Percentiles rank a stretch among this genome's conserved stretches.
phyloP scores from a whole-genome alignment of 345 rosid genomes.

The Turnera subulata region DNA sequence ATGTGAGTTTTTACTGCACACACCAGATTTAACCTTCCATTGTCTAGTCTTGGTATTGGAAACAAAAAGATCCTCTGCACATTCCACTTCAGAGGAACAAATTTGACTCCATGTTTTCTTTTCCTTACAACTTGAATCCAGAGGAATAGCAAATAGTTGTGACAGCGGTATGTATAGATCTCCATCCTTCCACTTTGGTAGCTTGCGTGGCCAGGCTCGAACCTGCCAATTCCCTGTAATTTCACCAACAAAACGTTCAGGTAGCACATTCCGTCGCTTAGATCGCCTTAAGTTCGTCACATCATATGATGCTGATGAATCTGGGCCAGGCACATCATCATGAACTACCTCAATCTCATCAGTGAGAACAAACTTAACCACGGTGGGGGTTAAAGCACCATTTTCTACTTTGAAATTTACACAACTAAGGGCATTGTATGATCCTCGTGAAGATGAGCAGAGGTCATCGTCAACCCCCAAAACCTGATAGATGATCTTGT shows the following conservation, averaged over 20 bases:
- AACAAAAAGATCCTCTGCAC: slow-evolving; percentile 11
- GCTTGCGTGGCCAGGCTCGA: slow-evolving; percentile 39
- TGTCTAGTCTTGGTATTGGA: slow-evolving; percentile 7
- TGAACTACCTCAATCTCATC: slow-evolving; percentile 20
- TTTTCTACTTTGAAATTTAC: slow-evolving; percentile 52
- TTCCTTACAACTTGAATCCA: slow-evolving; percentile 10
- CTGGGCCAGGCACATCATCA: slow-evolving; percentile 11
- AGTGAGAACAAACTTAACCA: slow-evolving; percentile 32
- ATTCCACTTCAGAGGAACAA: slow-evolving; percentile 10
- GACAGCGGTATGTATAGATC: slow-evolving; percentile 59
- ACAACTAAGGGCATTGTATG: slow-evolving; percentile 27
- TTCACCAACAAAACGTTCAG: slow-evolving; percentile 61
- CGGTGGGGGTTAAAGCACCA: slow-evolving; percentile 35
- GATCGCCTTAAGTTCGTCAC: slow-evolving; percentile 61
- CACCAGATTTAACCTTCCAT: slow-evolving; percentile 15
- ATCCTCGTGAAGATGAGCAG: slow-evolving; percentile 12
- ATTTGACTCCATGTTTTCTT: slow-evolving; percentile 14
- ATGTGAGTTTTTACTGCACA: slow-evolving; percentile 14
- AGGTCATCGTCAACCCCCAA: slow-evolving; percentile 25
- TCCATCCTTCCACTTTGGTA: slow-evolving; percentile 36
- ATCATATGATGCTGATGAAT: slow-evolving; percentile 27
- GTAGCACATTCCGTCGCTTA: slow-evolving; percentile 57
- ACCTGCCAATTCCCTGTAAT: slow-evolving; percentile 28
- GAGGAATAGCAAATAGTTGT: slow-evolving; percentile 24
- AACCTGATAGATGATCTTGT: slow-evolving; percentile 63